Percentiles rank a stretch among this genome's conserved stretches.
These are phyloP conservation scores for Tetracladium setigerum DNA, from an alignment of 495 filamentous ascomycete genomes.

Conservation along the genomic window DNA sequence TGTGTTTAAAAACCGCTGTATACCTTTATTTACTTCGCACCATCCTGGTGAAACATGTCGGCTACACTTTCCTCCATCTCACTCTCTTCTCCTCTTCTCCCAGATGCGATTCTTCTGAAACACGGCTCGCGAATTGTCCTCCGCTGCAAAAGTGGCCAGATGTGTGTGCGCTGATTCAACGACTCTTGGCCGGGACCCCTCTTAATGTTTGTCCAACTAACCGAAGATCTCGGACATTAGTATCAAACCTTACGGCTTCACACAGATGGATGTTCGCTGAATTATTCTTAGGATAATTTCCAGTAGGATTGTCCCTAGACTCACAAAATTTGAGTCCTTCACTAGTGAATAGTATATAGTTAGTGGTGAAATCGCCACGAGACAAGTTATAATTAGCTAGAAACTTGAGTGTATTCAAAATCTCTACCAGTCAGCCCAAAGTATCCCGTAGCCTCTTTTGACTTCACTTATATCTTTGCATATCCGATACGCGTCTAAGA, in stretches of 20 bases:
- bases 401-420: conserved; percentile 5
- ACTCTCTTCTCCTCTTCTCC: too few relatives aligned
- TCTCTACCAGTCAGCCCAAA: conserved; percentile 6
- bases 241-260: conserved; percentile 1
- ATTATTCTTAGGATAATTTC: conserved; percentile 2
- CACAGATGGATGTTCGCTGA: conserved; percentile 14
- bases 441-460: not conserved
- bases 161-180: too few relatives aligned
- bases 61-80: too few relatives aligned
- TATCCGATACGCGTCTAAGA: conserved; percentile 12
- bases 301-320: not conserved
- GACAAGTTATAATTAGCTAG: conserved; percentile 8
- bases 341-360: conserved; percentile 10
- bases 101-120: too few relatives aligned
- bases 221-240: conserved; percentile 6
- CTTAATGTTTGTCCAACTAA: conserved; percentile 7
- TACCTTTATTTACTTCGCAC: too few relatives aligned
- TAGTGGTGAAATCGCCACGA: conserved; percentile 7
- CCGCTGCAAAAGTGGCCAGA: too few relatives aligned
- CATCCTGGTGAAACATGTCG: too few relatives aligned
- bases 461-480: conserved; percentile 12
- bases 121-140: too few relatives aligned
- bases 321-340: conserved; percentile 17
- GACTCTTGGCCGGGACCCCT: conserved; percentile 3
- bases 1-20: too few relatives aligned